These are phyloP conservation scores for Hyparrhenia diplandra DNA, from an alignment of 176 grass and related monocot species.

Conservation along the genomic window DNA sequence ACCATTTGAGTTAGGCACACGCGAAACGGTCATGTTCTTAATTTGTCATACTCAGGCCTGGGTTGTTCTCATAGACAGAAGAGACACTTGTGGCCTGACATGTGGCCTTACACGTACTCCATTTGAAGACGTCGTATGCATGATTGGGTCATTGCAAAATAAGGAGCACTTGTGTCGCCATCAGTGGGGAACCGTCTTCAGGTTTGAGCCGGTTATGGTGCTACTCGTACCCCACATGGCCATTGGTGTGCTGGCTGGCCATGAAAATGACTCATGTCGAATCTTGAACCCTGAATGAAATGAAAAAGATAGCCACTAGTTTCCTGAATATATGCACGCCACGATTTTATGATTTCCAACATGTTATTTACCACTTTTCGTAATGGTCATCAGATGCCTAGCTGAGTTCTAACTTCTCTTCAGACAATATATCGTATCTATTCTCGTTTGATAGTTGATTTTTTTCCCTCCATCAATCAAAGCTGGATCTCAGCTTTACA, in stretches of 20 bases:
- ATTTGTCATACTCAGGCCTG: too few relatives aligned
- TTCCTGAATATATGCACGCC: not conserved
- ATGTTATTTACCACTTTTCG: not conserved
- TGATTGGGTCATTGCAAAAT: not conserved
- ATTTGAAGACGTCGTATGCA: not conserved
- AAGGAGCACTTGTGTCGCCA: not conserved
- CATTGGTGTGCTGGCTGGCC: not conserved
- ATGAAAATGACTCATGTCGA: slow-evolving; percentile 3
- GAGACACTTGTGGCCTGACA: too few relatives aligned
- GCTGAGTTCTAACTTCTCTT: too few relatives aligned
- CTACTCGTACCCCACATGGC: not conserved
- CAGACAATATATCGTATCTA: too few relatives aligned
- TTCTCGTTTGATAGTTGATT: too few relatives aligned
- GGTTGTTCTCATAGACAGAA: not conserved
- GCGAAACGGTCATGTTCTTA: too few relatives aligned
- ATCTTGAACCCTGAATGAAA: slow-evolving; percentile 12
- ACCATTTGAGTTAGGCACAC: too few relatives aligned
- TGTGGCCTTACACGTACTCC: not conserved
- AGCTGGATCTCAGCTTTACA: too few relatives aligned
- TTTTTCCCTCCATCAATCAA: too few relatives aligned
- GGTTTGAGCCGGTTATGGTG: slow-evolving; percentile 16
- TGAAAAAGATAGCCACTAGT: not conserved
- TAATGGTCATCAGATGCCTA: too few relatives aligned
- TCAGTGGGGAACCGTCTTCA: not conserved
- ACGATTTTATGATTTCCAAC: not conserved